Evolutionary conservation across 805 yeast genomes (phyloP).

Genomic region (Kodamaea laetipori): DNA sequence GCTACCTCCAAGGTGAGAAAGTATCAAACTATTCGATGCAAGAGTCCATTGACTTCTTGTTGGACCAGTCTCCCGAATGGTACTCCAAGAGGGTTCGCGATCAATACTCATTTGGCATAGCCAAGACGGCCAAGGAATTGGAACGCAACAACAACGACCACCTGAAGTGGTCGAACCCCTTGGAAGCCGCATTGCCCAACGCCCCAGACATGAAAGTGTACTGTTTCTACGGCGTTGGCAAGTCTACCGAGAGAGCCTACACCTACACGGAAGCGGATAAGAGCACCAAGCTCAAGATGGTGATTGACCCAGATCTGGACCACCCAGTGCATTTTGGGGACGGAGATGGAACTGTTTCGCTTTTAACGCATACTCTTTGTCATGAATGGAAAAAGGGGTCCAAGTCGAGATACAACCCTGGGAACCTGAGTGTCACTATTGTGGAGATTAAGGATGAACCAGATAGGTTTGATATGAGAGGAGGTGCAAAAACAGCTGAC

Average conservation of each 20-base stretch:
- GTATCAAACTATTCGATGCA: constrained; percentile 60
- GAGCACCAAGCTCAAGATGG: constrained; percentile 57
- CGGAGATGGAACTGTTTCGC: constrained; percentile 95
- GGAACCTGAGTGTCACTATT: constrained; percentile 64
- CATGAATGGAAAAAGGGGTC: constrained; percentile 80
- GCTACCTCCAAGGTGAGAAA: constrained; percentile 17
- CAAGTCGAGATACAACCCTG: constrained; percentile 77
- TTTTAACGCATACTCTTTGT: constrained; percentile 85
- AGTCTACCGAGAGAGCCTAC: constrained; percentile 93
- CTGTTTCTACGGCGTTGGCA: constrained; percentile 95
- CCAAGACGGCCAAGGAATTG: constrained; percentile 62
- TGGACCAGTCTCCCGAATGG: constrained; percentile 75
- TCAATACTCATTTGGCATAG: constrained; percentile 79
- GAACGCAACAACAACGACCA: constrained; percentile 65
- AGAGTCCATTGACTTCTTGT: constrained; percentile 66
- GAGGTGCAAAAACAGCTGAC: constrained; percentile 97
- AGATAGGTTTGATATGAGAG: constrained; percentile 88
- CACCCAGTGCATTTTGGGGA: constrained; percentile 79
- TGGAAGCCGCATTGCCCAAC: constrained; percentile 86
- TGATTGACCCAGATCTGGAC: constrained; percentile 65
- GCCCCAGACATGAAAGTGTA: constrained; percentile 91
- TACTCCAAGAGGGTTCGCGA: constrained; percentile 61
- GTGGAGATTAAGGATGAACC: constrained; percentile 96
- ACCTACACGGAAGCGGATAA: constrained; percentile 68
- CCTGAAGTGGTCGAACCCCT: constrained; percentile 89